Conservation (phyloP, 2,329 filamentous ascomycete genomes). For the Aureobasidium sp. region DNA sequence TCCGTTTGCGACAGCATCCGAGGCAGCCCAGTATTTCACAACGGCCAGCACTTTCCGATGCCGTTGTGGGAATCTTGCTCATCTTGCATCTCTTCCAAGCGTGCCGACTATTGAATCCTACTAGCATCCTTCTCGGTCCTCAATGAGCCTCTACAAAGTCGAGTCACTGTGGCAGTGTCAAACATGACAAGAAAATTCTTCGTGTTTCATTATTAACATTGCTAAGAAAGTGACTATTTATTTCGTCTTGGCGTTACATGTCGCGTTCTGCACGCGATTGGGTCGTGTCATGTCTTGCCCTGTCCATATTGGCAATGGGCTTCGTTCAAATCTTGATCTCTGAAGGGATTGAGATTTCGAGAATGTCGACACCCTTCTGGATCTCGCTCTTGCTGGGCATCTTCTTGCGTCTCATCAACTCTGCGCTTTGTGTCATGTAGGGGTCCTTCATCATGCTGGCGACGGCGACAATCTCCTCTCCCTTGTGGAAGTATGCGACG, state of each 20-base stretch:
- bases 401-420: slow-evolving; percentile 73
- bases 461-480: slow-evolving; percentile 80
- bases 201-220: slow-evolving; percentile 11
- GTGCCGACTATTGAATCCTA: slow-evolving; percentile 6
- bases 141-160: not conserved
- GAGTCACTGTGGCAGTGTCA: not conserved
- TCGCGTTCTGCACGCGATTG: not conserved
- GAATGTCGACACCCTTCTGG: slow-evolving; percentile 49
- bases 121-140: not conserved
- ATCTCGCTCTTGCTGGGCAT: slow-evolving; percentile 81
- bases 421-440: slow-evolving; percentile 71
- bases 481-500: slow-evolving; percentile 80
- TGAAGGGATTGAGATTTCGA: slow-evolving; percentile 38
- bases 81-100: not conserved
- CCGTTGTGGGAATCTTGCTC: not conserved
- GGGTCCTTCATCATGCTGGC: slow-evolving; percentile 89
- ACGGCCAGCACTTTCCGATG: not conserved
- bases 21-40: not conserved
- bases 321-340: slow-evolving; percentile 39
- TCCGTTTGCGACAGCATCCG: slow-evolving; percentile 5
- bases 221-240: slow-evolving; percentile 4
- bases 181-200: not conserved
- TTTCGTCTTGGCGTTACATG: slow-evolving; percentile 13
- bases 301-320: not conserved
- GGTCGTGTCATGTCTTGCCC: not conserved